Evolutionary conservation across 331 rosid species (phyloP).

Genomic region (Quercus tomentella): DNA sequence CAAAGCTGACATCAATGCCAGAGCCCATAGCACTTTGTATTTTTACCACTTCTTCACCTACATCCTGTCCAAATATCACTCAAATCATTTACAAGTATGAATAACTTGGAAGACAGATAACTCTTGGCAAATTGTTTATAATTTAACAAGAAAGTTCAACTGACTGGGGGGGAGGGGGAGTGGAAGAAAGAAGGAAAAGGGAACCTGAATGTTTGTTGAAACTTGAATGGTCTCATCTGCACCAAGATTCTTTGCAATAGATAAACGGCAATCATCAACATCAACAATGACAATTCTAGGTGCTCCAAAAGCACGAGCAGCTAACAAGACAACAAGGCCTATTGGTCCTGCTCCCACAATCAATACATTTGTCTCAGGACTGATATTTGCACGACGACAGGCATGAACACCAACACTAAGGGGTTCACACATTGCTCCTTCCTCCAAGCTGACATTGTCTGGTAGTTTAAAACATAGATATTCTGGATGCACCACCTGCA

Average conservation of each 20-base stretch:
- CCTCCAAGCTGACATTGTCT: slow-evolving; percentile 22
- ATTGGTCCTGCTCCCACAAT: slow-evolving; percentile 28
- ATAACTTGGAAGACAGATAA: neutral
- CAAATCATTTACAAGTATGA: neutral
- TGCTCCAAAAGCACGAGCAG: slow-evolving; percentile 27
- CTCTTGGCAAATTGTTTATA: neutral
- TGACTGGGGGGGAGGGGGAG: neutral
- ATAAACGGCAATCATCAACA: slow-evolving; percentile 24
- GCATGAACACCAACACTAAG: slow-evolving; percentile 31
- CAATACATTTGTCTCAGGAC: slow-evolving; percentile 20
- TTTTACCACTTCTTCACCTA: slow-evolving; percentile 26
- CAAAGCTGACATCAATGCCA: slow-evolving; percentile 36
- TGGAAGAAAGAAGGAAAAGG: neutral
- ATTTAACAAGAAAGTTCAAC: neutral
- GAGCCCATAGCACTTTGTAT: slow-evolving; percentile 31
- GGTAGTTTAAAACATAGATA: slow-evolving; percentile 18
- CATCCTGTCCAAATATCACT: slow-evolving; percentile 3
- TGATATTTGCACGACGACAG: slow-evolving; percentile 22
- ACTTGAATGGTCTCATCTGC: slow-evolving; percentile 21
- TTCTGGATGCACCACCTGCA: slow-evolving; percentile 24
- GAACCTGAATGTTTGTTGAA: slow-evolving; percentile 22
- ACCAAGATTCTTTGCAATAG: slow-evolving; percentile 26
- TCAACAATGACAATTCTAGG: slow-evolving; percentile 23
- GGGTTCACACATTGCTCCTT: slow-evolving; percentile 33
- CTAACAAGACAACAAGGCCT: slow-evolving; percentile 19